Base-by-base conservation (phyloP, 352 stramenopile genomes). In the Phytophthora sojae region DNA sequence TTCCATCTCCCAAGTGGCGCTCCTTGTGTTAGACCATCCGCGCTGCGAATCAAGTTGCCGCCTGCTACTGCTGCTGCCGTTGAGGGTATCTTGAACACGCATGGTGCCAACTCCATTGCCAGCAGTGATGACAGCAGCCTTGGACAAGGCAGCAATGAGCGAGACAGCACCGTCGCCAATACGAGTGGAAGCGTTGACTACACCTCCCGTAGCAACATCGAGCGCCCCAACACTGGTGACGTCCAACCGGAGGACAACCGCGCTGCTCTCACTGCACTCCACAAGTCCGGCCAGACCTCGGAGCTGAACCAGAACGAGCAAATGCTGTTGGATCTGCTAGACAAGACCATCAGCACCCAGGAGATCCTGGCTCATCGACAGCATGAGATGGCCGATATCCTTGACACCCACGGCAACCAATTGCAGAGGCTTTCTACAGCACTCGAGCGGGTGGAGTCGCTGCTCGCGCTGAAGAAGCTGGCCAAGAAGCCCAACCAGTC, bases 331-430 rank as follows among this genome's bases (percentile, higher is more conserved):
- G 83, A 92, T 45, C 67, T 94, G 35, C 73, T 94, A 26, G 85
- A 92, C 73, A 89, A 89, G 63, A 94, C 87, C 17, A 93, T 94
- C 61, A 85, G 75, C 23, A 94, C 87, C 2, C 87, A 94, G 55
- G 83, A 92, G 59, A 82, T 94, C 51, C 76, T 94, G n/a, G 85
- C 85, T 0, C 79, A 85, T 23, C 85, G 89, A 67, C 87, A 94
- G 71, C 74, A 87, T 49, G 84, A 89, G 62, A 93, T 94, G 85
- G 83, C 83, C 25, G 76, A 78, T 42, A 73, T 92, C 44, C 87
- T 93, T 50, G 81, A 83, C 58, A 83, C 80, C 15, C 86, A 94
- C 61, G 82, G 79, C 52, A 72, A 74, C 21, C 86, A 93, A 61
- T 69, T 94, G 14, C 65, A 90, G 65, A 77, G 81, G 21, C 89